phyloP scores from a whole-genome alignment of 164 flowering plant species.

The Sextonia rubra region DNA sequence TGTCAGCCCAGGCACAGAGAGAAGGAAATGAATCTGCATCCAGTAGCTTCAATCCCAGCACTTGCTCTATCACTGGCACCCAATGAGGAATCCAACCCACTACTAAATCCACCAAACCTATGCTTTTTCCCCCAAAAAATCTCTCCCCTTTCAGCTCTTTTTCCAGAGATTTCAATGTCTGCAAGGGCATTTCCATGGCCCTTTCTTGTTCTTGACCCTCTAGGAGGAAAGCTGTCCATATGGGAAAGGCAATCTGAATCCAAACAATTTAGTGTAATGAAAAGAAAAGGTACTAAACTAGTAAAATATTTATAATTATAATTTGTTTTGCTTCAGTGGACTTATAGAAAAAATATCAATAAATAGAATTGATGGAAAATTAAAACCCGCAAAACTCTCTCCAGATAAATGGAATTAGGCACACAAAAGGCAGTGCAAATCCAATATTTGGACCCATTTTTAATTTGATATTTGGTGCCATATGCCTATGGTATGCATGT shows the following conservation, averaged over 20 bases:
- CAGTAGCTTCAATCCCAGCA: neutral
- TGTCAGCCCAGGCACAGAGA: neutral
- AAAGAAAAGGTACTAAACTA: too few species aligned
- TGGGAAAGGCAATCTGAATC: neutral
- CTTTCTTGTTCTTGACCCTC: slow-evolving; percentile 24
- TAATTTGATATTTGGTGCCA: too few species aligned
- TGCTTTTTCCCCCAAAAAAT: slow-evolving; percentile 1
- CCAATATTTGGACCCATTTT: too few species aligned
- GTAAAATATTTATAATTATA: too few species aligned
- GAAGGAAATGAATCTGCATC: neutral
- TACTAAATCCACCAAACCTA: neutral
- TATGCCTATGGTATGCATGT: too few species aligned
- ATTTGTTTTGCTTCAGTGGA: too few species aligned
- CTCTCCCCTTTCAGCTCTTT: slow-evolving; percentile 8
- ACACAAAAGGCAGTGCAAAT: too few species aligned
- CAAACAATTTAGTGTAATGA: too few species aligned
- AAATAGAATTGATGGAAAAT: too few species aligned
- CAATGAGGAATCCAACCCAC: neutral
- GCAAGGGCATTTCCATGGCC: slow-evolving; percentile 16
- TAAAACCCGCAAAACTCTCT: too few species aligned
- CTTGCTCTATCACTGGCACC: neutral
- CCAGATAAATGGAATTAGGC: too few species aligned
- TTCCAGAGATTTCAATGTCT: slow-evolving; percentile 23
- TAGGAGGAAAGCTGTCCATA: neutral
- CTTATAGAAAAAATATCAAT: too few species aligned